Percentiles rank a stretch among this genome's conserved stretches.
phyloP scores from a whole-genome alignment of 2,329 filamentous ascomycete genomes.

The Xylariaceae sp. region DNA sequence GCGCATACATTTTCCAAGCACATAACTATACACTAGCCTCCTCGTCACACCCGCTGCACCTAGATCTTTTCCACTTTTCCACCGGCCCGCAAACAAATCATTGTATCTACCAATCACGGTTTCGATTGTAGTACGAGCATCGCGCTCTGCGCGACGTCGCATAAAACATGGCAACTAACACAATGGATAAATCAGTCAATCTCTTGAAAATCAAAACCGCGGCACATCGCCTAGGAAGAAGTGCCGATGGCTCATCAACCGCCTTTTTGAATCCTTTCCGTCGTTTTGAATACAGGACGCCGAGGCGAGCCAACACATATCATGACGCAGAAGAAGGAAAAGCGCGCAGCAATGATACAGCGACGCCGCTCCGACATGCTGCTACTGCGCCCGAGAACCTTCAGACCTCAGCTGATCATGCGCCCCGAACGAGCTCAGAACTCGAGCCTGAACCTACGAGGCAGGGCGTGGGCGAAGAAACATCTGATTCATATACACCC shows the following conservation, averaged over 20 bases:
- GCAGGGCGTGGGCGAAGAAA: conserved; percentile 11
- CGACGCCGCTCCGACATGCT: conserved; percentile 15
- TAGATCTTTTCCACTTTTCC: no score
- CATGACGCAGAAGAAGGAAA: conserved; percentile 18
- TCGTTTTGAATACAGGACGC: conserved; percentile 20
- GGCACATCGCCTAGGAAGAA: conserved; percentile 24
- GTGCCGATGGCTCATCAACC: conserved; percentile 9
- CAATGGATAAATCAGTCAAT: conserved; percentile 28
- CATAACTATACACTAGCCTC: no score
- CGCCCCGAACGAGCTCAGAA: conserved; percentile 5
- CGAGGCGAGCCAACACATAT: conserved; percentile 21
- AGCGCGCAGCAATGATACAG: neutral
- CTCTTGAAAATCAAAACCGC: conserved; percentile 18
- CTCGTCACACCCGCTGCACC: no score
- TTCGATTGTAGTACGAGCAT: neutral
- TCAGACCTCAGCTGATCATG: conserved; percentile 4
- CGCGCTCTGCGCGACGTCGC: neutral
- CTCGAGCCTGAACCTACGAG: neutral
- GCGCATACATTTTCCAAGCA: no score
- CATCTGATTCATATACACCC: conserved; percentile 20
- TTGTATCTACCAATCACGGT: no score
- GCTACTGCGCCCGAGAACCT: conserved; percentile 19
- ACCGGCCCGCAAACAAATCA: no score
- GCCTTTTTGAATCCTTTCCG: conserved; percentile 28
- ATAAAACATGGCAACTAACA: conserved; percentile 22